These are phyloP conservation scores for Dispira parvispora DNA, from an alignment of 192 early-diverging fungal species.

Conservation along the genomic window DNA sequence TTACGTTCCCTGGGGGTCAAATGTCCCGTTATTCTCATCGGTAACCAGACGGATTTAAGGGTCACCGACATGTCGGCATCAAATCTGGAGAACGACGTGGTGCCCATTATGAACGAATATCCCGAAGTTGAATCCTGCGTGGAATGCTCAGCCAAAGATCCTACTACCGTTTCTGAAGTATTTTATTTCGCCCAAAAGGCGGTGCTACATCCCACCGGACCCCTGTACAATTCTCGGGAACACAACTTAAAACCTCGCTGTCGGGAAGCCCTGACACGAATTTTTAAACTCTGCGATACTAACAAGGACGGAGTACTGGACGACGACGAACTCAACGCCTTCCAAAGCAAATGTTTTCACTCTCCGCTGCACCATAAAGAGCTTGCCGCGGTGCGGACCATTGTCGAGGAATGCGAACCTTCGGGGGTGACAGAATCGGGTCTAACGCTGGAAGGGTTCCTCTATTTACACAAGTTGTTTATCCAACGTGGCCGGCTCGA, in stretches of 20 bases:
- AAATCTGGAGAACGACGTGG: slow-evolving; percentile 80
- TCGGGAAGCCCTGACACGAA: slow-evolving; percentile 76
- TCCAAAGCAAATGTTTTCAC: slow-evolving; percentile 89
- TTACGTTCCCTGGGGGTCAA: slow-evolving; percentile 84
- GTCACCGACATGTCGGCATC: slow-evolving; percentile 74
- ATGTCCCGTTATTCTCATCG: slow-evolving; percentile 85
- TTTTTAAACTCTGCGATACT: slow-evolving; percentile 89
- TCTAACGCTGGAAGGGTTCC: slow-evolving; percentile 83
- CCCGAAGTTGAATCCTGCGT: slow-evolving; percentile 99
- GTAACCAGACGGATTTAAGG: slow-evolving; percentile 80
- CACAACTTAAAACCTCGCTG: slow-evolving; percentile 78
- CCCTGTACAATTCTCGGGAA: slow-evolving; percentile 87
- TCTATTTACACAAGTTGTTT: slow-evolving; percentile 89
- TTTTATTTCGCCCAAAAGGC: slow-evolving; percentile 99
- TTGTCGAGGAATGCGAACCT: slow-evolving; percentile 75
- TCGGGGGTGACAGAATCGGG: slow-evolving; percentile 73
- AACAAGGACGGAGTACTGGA: slow-evolving; percentile 87
- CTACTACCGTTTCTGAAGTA: slow-evolving; percentile 94
- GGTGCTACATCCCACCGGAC: slow-evolving; percentile 90
- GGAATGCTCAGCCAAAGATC: slow-evolving; percentile 93
- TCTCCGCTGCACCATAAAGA: slow-evolving; percentile 90
- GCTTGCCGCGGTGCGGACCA: slow-evolving; percentile 89
- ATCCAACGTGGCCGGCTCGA: slow-evolving; percentile 93
- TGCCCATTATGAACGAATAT: slow-evolving; percentile 99
- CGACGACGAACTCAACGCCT: slow-evolving; percentile 91